Evolutionary conservation across 768 basidiomycete species (phyloP).

Genomic region (Podaxis sp.): DNA sequence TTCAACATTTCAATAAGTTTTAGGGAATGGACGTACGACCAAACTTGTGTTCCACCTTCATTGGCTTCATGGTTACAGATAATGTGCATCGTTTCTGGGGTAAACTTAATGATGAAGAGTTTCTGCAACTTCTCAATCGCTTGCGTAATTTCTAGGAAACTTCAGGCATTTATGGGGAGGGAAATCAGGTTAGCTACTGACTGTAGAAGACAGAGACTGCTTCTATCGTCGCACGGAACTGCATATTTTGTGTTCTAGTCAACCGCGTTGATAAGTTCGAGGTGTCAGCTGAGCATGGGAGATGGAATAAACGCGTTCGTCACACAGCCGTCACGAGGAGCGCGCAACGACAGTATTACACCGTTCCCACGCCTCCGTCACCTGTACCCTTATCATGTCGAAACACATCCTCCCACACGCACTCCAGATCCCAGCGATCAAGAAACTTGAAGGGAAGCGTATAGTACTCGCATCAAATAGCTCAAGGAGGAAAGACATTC

Average conservation of each 20-base stretch:
- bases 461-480: slow-evolving; percentile 87
- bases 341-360: not conserved
- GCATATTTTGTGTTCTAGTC: slow-evolving; percentile 21
- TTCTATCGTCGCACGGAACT: slow-evolving; percentile 32
- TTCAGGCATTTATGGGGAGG: not conserved
- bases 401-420: slow-evolving; percentile 65
- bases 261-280: not conserved
- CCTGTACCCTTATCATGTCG: slow-evolving; percentile 20
- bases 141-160: slow-evolving; percentile 66
- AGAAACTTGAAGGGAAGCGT: slow-evolving; percentile 71
- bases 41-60: slow-evolving; percentile 86
- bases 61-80: slow-evolving; percentile 81
- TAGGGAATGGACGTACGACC: slow-evolving; percentile 44
- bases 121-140: slow-evolving; percentile 83
- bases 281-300: not conserved
- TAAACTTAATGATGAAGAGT: slow-evolving; percentile 80
- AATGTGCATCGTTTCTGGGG: slow-evolving; percentile 70
- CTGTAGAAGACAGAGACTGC: slow-evolving; percentile 34
- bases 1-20: not conserved
- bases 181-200: slow-evolving; percentile 21
- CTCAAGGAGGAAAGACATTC: slow-evolving; percentile 81
- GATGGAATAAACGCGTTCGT: not conserved
- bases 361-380: not conserved
- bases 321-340: not conserved
- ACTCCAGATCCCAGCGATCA: slow-evolving; percentile 55